phyloP scores from a whole-genome alignment of 2,329 filamentous ascomycete genomes.

The Paracamarosporium sp. region DNA sequence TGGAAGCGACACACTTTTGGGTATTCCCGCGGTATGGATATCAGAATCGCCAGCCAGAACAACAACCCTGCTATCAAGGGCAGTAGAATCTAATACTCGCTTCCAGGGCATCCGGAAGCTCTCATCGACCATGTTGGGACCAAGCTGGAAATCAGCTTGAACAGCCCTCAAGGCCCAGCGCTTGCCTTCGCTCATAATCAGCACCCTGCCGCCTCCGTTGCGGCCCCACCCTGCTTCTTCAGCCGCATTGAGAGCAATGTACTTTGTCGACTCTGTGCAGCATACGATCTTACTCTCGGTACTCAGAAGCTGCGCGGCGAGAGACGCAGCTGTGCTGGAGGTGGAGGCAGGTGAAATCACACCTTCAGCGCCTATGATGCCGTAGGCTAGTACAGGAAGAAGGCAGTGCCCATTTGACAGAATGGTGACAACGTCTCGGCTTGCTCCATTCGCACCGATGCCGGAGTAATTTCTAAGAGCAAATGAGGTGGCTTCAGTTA shows the following conservation, averaged over 20 bases:
- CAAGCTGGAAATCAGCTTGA: conserved; percentile 30
- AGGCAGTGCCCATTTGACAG: conserved; percentile 65
- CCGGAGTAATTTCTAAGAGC: conserved; percentile 62
- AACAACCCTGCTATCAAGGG: too few relatives aligned
- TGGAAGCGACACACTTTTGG: too few relatives aligned
- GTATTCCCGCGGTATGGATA: too few relatives aligned
- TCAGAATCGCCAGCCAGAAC: too few relatives aligned
- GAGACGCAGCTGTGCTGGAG: too few relatives aligned
- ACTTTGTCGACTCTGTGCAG: conserved; percentile 57
- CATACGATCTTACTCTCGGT: too few relatives aligned
- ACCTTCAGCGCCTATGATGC: conserved; percentile 64
- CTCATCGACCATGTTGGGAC: conserved; percentile 33
- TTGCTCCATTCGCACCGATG: too few relatives aligned
- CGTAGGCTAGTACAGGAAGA: conserved; percentile 62
- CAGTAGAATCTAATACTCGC: too few relatives aligned
- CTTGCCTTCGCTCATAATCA: conserved; percentile 52
- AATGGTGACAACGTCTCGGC: too few relatives aligned
- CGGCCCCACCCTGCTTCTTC: conserved; percentile 52
- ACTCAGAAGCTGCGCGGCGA: too few relatives aligned
- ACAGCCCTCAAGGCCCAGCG: conserved; percentile 44
- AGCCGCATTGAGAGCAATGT: conserved; percentile 57
- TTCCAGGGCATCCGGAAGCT: conserved; percentile 53
- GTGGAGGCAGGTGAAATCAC: conserved; percentile 64
- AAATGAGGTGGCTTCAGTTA: conserved; percentile 62
- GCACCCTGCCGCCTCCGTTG: conserved; percentile 51